phyloP scores from a whole-genome alignment of 2,329 filamentous ascomycete species.

The Aspergillus fructus region DNA sequence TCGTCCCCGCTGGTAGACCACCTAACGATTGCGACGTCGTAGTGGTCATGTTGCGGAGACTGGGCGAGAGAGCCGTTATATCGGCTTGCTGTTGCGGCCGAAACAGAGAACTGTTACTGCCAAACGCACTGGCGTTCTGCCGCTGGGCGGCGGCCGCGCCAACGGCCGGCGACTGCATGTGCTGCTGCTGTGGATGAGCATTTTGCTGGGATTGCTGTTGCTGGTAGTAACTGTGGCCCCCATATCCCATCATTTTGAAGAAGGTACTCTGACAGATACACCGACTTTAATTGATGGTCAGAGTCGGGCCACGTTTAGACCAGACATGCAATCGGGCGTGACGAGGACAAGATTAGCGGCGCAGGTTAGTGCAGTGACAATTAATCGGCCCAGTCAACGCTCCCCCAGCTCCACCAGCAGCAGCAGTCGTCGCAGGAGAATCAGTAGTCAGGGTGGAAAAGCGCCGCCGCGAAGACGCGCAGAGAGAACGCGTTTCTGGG shows the following conservation, averaged over 20 bases:
- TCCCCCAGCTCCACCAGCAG: slow-evolving; percentile 10
- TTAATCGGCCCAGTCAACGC: slow-evolving; percentile 1
- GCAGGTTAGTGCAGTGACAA: background rate
- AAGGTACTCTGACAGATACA: background rate
- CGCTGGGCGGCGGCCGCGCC: slow-evolving; percentile 22
- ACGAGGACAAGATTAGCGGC: background rate
- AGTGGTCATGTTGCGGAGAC: slow-evolving; percentile 35
- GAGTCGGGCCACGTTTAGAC: slow-evolving; percentile 1
- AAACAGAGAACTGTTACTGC: slow-evolving; percentile 27
- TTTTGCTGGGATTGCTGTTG: slow-evolving; percentile 26
- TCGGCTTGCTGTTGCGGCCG: slow-evolving; percentile 28
- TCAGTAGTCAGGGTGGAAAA: background rate
- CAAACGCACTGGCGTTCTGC: slow-evolving; percentile 28
- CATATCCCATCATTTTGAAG: slow-evolving; percentile 38
- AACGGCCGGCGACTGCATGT: slow-evolving; percentile 33
- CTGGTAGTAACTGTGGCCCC: slow-evolving; percentile 30
- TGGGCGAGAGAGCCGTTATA: slow-evolving; percentile 28
- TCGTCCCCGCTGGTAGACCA: slow-evolving; percentile 28
- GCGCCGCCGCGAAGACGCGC: slow-evolving; percentile 10
- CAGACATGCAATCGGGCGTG: slow-evolving; percentile 2
- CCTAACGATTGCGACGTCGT: slow-evolving; percentile 29
- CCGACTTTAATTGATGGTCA: background rate
- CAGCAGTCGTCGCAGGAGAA: background rate
- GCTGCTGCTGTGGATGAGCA: slow-evolving; percentile 26
- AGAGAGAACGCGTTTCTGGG: slow-evolving; percentile 7